Percentiles rank a stretch among this genome's conserved stretches.
Conservation (phyloP, 495 filamentous ascomycete genomes). For the Penicillium nucicola region DNA sequence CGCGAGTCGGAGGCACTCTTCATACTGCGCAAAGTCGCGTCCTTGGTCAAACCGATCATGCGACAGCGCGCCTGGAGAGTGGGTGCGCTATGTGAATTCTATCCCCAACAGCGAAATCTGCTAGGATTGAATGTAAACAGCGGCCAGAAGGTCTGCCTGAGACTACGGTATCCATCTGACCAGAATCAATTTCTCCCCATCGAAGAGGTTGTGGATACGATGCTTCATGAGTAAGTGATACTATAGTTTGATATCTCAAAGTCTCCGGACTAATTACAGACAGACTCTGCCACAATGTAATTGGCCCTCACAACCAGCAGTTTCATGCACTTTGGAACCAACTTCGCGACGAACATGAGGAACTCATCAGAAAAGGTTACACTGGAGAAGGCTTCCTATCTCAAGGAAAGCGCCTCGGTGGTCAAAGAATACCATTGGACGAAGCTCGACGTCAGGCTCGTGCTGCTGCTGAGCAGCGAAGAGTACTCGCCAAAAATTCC, state of each 20-base stretch:
- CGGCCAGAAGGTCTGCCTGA: constrained; percentile 77
- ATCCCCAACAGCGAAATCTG: constrained; percentile 69
- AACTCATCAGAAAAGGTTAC: constrained; percentile 74
- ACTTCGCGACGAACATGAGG: constrained; percentile 79
- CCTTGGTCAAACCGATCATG: constrained; percentile 95
- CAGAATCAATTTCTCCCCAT: constrained; percentile 73
- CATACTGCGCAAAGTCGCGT: constrained; percentile 79
- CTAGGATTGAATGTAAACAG: constrained; percentile 77
- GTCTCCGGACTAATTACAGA: constrained; percentile 7
- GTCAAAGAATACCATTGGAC: constrained; percentile 58
- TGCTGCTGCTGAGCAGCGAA: constrained; percentile 70
- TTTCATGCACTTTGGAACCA: constrained; percentile 88
- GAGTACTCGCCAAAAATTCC: constrained; percentile 55
- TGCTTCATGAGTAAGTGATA: constrained; percentile 77
- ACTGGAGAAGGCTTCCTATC: constrained; percentile 89
- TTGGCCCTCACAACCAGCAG: constrained; percentile 75
- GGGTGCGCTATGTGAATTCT: constrained; percentile 78
- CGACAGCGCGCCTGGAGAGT: constrained; percentile 79
- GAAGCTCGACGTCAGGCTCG: constrained; percentile 77
- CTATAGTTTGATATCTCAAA: not conserved
- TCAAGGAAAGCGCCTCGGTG: constrained; percentile 71
- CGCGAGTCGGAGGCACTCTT: constrained; percentile 76
- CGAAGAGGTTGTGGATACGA: constrained; percentile 80
- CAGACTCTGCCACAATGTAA: constrained; percentile 77
- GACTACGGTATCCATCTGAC: constrained; percentile 76